A percentile compares a stretch with the other conserved stretches of the same genome.
phyloP scores from a whole-genome alignment of 2,329 filamentous ascomycete genomes.

The Trichoderma atroviride region DNA sequence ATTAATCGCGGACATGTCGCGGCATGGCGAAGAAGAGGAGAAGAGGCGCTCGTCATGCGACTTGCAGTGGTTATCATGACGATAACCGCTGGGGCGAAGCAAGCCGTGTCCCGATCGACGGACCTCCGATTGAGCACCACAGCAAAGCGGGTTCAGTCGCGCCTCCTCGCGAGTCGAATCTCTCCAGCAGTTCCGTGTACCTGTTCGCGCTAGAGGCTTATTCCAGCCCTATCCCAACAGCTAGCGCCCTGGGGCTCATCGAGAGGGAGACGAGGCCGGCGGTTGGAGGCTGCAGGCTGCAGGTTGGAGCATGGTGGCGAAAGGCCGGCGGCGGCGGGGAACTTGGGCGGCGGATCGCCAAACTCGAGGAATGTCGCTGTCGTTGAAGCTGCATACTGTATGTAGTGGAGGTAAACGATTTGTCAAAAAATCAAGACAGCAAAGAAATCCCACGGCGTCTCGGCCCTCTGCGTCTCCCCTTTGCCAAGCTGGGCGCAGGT shows the following conservation, averaged over 20 bases:
- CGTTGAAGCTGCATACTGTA: too few relatives aligned
- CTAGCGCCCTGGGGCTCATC: slow-evolving; percentile 5
- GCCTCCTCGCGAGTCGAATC: background rate
- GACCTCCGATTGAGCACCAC: background rate
- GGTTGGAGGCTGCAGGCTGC: too few relatives aligned
- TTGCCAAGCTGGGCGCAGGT: background rate
- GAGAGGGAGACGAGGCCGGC: too few relatives aligned
- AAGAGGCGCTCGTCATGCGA: background rate
- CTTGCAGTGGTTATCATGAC: background rate
- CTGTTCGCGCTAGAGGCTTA: slow-evolving; percentile 14
- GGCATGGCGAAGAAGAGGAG: background rate
- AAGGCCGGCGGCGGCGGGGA: background rate
- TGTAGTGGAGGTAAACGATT: background rate
- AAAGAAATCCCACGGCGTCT: background rate
- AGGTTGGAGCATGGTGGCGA: slow-evolving; percentile 18
- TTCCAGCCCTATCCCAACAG: slow-evolving; percentile 20
- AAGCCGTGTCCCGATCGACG: background rate
- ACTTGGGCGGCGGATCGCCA: slow-evolving; percentile 6
- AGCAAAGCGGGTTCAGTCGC: background rate
- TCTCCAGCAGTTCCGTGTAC: background rate
- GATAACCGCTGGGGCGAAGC: background rate
- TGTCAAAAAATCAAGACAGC: background rate
- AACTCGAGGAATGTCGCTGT: background rate
- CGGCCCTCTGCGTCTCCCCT: background rate
- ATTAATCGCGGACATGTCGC: background rate